phyloP scores from a whole-genome alignment of 352 stramenopile species.

The Pythium scleroteichum region DNA sequence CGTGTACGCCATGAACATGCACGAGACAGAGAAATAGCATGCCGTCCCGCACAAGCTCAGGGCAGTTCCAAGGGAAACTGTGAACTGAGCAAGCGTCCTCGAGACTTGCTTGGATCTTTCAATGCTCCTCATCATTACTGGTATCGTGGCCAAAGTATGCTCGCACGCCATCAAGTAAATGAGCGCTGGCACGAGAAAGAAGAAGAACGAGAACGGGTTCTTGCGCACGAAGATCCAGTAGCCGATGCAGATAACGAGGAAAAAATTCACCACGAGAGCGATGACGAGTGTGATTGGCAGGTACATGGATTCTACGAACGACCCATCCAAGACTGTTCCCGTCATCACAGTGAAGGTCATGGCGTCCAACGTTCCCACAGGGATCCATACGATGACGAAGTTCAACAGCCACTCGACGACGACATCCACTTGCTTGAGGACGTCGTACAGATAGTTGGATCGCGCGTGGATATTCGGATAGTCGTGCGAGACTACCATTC shows the following conservation, averaged over 20 bases:
- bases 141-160: slow-evolving; percentile 47
- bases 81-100: slow-evolving; percentile 55
- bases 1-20: slow-evolving; percentile 61
- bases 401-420: slow-evolving; percentile 66
- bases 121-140: slow-evolving; percentile 58
- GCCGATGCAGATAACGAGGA: slow-evolving; percentile 40
- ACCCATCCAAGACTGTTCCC: slow-evolving; percentile 30
- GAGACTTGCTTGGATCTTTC: slow-evolving; percentile 59
- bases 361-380: slow-evolving; percentile 45
- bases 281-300: slow-evolving; percentile 40
- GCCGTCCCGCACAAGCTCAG: slow-evolving; percentile 48
- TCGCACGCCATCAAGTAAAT: slow-evolving; percentile 56
- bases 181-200: slow-evolving; percentile 46
- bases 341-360: slow-evolving; percentile 52
- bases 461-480: slow-evolving; percentile 30
- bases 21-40: slow-evolving; percentile 49
- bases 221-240: slow-evolving; percentile 57
- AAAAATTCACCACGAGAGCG: slow-evolving; percentile 44
- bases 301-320: slow-evolving; percentile 36
- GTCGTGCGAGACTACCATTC: slow-evolving; percentile 50
- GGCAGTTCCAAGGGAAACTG: slow-evolving; percentile 44
- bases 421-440: slow-evolving; percentile 53
- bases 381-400: slow-evolving; percentile 54
- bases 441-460: slow-evolving; percentile 46
- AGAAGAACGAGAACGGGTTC: slow-evolving; percentile 56